phyloP scores from a whole-genome alignment of 164 flowering plant genomes.

The Litsea cubeba region DNA sequence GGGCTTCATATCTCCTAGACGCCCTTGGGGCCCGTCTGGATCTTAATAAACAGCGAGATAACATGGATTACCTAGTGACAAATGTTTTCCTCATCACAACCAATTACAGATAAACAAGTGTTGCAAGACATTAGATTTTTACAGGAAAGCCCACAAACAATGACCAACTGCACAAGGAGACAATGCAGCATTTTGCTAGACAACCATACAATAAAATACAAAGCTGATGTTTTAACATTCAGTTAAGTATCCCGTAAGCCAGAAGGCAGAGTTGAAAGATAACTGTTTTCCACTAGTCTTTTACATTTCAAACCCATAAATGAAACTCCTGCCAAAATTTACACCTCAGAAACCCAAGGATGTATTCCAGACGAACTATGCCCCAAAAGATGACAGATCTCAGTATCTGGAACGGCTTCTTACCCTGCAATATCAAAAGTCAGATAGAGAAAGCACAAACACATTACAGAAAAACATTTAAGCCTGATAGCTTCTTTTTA shows the following conservation, averaged over 20 bases:
- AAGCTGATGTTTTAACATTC: background rate
- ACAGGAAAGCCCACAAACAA: no score
- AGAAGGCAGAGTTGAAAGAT: background rate
- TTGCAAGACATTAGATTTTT: no score
- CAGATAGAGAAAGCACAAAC: background rate
- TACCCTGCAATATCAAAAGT: background rate
- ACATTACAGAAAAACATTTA: no score
- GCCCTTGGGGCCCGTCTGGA: no score
- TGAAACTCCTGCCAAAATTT: background rate
- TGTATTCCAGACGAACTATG: background rate
- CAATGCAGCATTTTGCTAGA: background rate
- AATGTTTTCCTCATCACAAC: no score
- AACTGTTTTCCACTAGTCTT: background rate
- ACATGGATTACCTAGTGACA: no score
- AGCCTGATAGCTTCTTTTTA: background rate
- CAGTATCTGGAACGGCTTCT: conserved; percentile 5
- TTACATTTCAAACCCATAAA: background rate
- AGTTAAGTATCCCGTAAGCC: background rate
- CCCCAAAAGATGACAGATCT: background rate
- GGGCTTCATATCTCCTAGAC: no score
- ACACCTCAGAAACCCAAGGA: background rate
- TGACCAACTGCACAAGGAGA: no score
- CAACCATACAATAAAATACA: background rate
- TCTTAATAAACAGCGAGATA: no score
- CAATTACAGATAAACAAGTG: no score